Evolutionary conservation across 331 rosid genomes (phyloP).

Genomic region (Erythrophleum ivorense): DNA sequence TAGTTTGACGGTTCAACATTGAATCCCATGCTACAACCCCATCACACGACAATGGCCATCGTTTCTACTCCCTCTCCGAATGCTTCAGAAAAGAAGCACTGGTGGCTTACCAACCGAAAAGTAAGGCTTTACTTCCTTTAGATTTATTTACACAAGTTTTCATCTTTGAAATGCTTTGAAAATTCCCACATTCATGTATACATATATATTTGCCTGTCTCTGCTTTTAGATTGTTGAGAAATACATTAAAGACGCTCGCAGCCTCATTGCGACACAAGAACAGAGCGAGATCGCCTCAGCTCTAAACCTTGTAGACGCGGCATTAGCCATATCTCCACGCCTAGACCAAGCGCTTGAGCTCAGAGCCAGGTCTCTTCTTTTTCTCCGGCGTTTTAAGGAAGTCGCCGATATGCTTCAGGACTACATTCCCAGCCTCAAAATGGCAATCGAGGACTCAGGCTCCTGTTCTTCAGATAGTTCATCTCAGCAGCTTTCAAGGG

Average conservation of each 20-base stretch:
- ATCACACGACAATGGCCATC: constrained; percentile 62
- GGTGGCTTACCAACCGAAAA: constrained; percentile 96
- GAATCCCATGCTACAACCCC: constrained; percentile 36
- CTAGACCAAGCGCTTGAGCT: constrained; percentile 82
- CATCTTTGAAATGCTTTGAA: neutral
- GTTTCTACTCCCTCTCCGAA: constrained; percentile 52
- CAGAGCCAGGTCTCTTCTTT: constrained; percentile 74
- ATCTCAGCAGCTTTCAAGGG: constrained; percentile 69
- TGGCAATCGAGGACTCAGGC: constrained; percentile 62
- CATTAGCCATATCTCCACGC: constrained; percentile 71
- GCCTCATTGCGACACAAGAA: constrained; percentile 73
- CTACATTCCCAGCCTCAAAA: constrained; percentile 84
- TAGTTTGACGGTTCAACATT: constrained; percentile 44
- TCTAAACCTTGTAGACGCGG: constrained; percentile 76
- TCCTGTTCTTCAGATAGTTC: constrained; percentile 58
- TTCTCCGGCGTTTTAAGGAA: constrained; percentile 80
- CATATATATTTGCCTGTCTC: neutral
- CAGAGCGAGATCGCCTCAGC: constrained; percentile 71
- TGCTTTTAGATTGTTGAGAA: constrained; percentile 73
- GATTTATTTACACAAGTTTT: neutral
- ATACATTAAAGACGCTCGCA: constrained; percentile 76
- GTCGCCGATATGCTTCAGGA: constrained; percentile 95
- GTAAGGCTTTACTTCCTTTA: constrained; percentile 41
- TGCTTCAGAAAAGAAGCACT: constrained; percentile 74
- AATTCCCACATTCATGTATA: neutral